Evolutionary conservation across 257 asterid genomes (phyloP).

Genomic region (Voacanga thouarsii): DNA sequence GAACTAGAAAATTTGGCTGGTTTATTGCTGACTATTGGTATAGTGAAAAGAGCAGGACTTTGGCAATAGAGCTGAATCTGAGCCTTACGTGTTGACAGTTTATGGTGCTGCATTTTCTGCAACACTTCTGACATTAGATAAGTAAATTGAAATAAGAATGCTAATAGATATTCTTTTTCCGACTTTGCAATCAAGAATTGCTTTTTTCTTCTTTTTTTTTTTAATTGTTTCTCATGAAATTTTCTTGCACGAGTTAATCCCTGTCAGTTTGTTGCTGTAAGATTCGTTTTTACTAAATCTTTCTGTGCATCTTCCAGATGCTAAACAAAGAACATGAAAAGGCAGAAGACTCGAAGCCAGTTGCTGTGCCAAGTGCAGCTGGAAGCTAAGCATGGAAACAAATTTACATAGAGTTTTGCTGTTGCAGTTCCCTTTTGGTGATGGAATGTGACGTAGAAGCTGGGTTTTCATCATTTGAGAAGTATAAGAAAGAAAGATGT

Average conservation of each 20-base stretch:
- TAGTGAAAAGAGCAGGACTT: neutral
- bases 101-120: neutral
- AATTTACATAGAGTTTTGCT: constrained; percentile 9
- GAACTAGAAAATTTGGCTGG: neutral
- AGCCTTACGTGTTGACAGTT: neutral
- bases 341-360: constrained; percentile 82
- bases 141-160: neutral
- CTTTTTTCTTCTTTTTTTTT: too few species aligned
- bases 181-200: neutral
- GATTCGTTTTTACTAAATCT: neutral
- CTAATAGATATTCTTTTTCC: neutral
- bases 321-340: constrained; percentile 95
- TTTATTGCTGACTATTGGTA: neutral
- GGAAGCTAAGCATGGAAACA: constrained; percentile 43
- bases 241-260: neutral
- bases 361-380: constrained; percentile 59
- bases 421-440: constrained; percentile 5
- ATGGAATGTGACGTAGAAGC: constrained; percentile 8
- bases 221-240: neutral
- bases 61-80: neutral
- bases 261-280: neutral
- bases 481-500: neutral
- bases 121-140: neutral
- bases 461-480: neutral
- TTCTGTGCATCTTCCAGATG: constrained; percentile 43